Evolutionary conservation across 345 rosid genomes (phyloP).

Genomic region (Camelina hispida): DNA sequence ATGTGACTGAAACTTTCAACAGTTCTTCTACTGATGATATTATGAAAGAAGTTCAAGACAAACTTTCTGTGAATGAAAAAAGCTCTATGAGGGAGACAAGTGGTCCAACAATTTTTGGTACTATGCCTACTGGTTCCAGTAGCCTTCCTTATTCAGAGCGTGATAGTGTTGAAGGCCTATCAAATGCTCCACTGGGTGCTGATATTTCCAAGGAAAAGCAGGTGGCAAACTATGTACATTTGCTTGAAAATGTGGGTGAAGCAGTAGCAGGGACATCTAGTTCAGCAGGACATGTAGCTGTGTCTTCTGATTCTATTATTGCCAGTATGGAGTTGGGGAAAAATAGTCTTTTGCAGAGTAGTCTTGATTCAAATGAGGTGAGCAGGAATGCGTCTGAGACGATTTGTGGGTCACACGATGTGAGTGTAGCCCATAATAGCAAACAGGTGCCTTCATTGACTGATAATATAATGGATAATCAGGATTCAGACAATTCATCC

Average conservation of each 20-base stretch:
- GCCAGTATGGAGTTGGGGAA: slow-evolving; percentile 41
- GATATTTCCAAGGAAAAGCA: slow-evolving; percentile 46
- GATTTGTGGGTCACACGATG: slow-evolving; percentile 37
- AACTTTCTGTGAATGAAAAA: slow-evolving; percentile 48
- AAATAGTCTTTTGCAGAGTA: slow-evolving; percentile 43
- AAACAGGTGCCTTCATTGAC: slow-evolving; percentile 25
- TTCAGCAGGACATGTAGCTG: slow-evolving; percentile 50
- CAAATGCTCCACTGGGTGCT: slow-evolving; percentile 45
- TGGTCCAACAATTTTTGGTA: slow-evolving; percentile 40
- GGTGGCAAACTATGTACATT: slow-evolving; percentile 33
- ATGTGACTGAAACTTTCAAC: slow-evolving; percentile 47
- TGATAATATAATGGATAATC: slow-evolving; percentile 46
- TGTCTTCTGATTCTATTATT: slow-evolving; percentile 49
- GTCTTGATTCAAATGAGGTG: slow-evolving; percentile 50
- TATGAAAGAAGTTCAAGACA: slow-evolving; percentile 55
- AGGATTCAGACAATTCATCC: slow-evolving; percentile 47
- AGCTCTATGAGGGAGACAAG: slow-evolving; percentile 22
- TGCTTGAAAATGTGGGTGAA: slow-evolving; percentile 37
- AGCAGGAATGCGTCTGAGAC: slow-evolving; percentile 46
- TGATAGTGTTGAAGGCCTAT: slow-evolving; percentile 48
- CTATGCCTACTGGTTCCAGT: slow-evolving; percentile 43
- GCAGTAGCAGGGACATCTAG: slow-evolving; percentile 51
- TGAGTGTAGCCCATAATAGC: slow-evolving; percentile 39
- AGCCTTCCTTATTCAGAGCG: slow-evolving; percentile 44
- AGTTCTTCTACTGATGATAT: slow-evolving; percentile 36